Evolutionary conservation across 495 filamentous ascomycete species (phyloP).

Genomic region (Chaetomium cochliodes): DNA sequence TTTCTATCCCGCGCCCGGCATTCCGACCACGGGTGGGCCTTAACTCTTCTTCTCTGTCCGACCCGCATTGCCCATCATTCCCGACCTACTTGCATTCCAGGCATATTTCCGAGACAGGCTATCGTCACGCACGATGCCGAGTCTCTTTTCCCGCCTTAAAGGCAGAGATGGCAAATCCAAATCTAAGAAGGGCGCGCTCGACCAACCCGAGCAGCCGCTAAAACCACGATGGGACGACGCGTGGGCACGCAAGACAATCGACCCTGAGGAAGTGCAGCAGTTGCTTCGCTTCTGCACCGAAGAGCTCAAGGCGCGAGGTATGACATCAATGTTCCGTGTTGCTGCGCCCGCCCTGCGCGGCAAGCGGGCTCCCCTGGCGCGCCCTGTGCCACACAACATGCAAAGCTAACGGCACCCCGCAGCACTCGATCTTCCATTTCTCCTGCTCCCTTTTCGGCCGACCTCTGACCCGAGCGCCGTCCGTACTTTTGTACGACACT

Average conservation of each 20-base stretch:
- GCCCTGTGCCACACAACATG: slow-evolving; percentile 25
- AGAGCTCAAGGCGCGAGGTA: slow-evolving; percentile 94
- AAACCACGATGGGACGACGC: slow-evolving; percentile 88
- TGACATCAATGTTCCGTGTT: slow-evolving; percentile 41
- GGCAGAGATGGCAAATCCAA: slow-evolving; percentile 65
- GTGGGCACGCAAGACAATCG: slow-evolving; percentile 80
- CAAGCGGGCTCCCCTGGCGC: slow-evolving; percentile 14
- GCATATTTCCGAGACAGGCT: slow-evolving; percentile 25
- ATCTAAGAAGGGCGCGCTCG: slow-evolving; percentile 54
- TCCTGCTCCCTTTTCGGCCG: slow-evolving; percentile 93
- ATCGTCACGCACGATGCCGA: slow-evolving; percentile 47
- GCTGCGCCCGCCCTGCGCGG: slow-evolving; percentile 23
- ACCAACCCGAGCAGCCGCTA: slow-evolving; percentile 44
- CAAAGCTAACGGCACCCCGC: slow-evolving; percentile 38
- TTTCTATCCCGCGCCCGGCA: slow-evolving; percentile 15
- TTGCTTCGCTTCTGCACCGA: slow-evolving; percentile 78
- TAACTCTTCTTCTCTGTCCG: slow-evolving; percentile 13
- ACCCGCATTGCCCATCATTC: slow-evolving; percentile 24
- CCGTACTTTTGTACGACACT: slow-evolving; percentile 88
- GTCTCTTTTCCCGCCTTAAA: slow-evolving; percentile 74
- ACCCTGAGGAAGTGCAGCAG: slow-evolving; percentile 87
- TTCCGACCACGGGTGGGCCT: slow-evolving; percentile 8
- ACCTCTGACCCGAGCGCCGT: slow-evolving; percentile 87
- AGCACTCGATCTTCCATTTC: slow-evolving; percentile 88
- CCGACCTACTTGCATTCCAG: slow-evolving; percentile 19